Evolutionary conservation across 202 grass and related monocot species (phyloP), one percentile per base, ranked within the genome.

Genomic region (Bolboschoenoplectus hybrid): DNA sequence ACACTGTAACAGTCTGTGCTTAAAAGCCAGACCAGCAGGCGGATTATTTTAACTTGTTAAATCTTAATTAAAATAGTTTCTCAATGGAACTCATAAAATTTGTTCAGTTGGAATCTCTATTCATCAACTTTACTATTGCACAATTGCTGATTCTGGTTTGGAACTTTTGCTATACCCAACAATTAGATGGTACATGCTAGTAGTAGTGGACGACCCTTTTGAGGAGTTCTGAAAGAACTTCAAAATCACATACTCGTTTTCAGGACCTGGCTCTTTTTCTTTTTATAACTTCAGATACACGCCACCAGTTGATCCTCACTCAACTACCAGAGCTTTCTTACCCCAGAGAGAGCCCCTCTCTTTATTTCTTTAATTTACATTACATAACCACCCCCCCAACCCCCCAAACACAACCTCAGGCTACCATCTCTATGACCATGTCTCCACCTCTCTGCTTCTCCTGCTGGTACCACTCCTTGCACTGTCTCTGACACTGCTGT

Each of bases 351-450:
- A 67, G 39, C 64, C 12, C 36, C 65, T 16, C 53, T 43, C 53
- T 81, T 60, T 60, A 55, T 60, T 60, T 19, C 13, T 43, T 38
- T 39, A 79, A 51, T 79, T 38, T 79, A 57, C 51, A 44, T 58
- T 58, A 81, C 52, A 81, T 39, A 17, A 81, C 40, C 13, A 17
- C 9, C 50, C 34, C 2, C 7, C 2, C 53, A 4, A 56, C 12
- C 12, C 53, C 12, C 26, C 26, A 26, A 26, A 46, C 44, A 7
- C 67, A 77, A 34, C 74, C 77, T 81, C 57, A 81, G 52, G 57
- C 57, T 81, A 62, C 51, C 77, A 81, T 81, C 35, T 81, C 77
- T 63, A 81, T 81, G 40, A 81, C 12, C 77, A 63, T 20, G 56
- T 63, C 50, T 20, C 52, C 32, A 14, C 35, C 77, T 60, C 14